A percentile compares a stretch with the other conserved stretches of the same genome.
Conservation (phyloP, 192 early-diverging fungal genomes). For the Coemansia sp. region DNA sequence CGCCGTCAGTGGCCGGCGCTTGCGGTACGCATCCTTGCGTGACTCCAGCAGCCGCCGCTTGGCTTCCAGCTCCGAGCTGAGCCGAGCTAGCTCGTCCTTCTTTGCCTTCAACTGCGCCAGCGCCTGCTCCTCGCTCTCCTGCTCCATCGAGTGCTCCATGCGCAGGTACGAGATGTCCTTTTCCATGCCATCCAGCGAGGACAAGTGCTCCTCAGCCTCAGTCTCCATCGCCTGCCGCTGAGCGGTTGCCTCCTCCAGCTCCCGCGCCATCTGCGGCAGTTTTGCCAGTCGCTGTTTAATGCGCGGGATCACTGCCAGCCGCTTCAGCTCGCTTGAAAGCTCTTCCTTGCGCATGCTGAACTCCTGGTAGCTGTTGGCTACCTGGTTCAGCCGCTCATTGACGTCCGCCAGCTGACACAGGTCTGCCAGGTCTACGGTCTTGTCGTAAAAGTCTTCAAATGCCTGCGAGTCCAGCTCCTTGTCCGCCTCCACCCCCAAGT, state of each 20-base stretch:
- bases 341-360: constrained; percentile 47
- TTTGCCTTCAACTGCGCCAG: constrained; percentile 32
- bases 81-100: constrained; percentile 27
- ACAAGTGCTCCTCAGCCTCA: constrained; percentile 30
- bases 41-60: constrained; percentile 41
- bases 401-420: constrained; percentile 54
- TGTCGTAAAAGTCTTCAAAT: constrained; percentile 59
- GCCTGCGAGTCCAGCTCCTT: constrained; percentile 52
- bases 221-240: constrained; percentile 36
- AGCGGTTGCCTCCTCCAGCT: constrained; percentile 28
- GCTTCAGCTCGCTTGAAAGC: constrained; percentile 45
- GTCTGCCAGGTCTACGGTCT: constrained; percentile 55
- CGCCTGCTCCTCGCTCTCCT: constrained; percentile 54
- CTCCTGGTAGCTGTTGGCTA: constrained; percentile 57
- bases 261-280: constrained; percentile 47
- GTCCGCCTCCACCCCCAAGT: constrained; percentile 38
- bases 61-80: constrained; percentile 40
- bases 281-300: constrained; percentile 40
- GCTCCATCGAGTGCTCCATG: constrained; percentile 51
- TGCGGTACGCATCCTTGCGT: constrained; percentile 35
- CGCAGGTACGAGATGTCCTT: constrained; percentile 52
- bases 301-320: constrained; percentile 45
- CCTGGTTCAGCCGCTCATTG: constrained; percentile 55
- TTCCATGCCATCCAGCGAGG: constrained; percentile 41
- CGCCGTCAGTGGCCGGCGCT: constrained; percentile 46